phyloP scores from a whole-genome alignment of 345 rosid genomes.

The Gossypium bickii region DNA sequence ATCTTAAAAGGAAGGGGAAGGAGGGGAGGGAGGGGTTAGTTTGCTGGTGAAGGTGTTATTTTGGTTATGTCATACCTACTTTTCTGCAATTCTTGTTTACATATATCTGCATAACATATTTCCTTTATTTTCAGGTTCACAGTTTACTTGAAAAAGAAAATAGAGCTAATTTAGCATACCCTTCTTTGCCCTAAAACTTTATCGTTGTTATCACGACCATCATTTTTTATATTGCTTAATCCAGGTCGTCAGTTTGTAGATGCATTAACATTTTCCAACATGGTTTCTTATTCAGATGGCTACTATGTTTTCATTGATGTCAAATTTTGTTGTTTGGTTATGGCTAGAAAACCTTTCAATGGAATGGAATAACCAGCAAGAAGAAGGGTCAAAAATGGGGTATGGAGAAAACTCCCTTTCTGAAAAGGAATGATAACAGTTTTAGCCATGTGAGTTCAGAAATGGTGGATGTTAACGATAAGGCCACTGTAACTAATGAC shows the following conservation, averaged over 20 bases:
- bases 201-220: neutral
- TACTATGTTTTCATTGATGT: neutral
- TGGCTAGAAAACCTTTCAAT: constrained; percentile 51
- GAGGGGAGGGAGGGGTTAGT: neutral
- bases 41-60: neutral
- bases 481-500: constrained; percentile 24
- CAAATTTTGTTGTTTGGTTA: constrained; percentile 19
- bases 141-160: neutral
- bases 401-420: constrained; percentile 46
- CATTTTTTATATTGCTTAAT: neutral
- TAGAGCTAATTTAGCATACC: neutral
- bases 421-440: constrained; percentile 42
- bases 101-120: neutral
- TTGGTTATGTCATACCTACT: neutral
- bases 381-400: constrained; percentile 97
- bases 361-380: constrained; percentile 89
- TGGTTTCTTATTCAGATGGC: constrained; percentile 4
- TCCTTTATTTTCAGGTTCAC: neutral
- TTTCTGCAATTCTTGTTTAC: neutral
- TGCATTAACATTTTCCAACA: neutral
- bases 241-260: neutral
- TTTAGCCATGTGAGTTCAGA: constrained; percentile 36
- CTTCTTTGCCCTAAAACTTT: neutral
- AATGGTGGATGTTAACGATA: constrained; percentile 32
- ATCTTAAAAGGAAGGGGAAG: neutral